Base-by-base conservation (phyloP, 176 grass and related monocot genomes). In the Thalia dealbata region DNA sequence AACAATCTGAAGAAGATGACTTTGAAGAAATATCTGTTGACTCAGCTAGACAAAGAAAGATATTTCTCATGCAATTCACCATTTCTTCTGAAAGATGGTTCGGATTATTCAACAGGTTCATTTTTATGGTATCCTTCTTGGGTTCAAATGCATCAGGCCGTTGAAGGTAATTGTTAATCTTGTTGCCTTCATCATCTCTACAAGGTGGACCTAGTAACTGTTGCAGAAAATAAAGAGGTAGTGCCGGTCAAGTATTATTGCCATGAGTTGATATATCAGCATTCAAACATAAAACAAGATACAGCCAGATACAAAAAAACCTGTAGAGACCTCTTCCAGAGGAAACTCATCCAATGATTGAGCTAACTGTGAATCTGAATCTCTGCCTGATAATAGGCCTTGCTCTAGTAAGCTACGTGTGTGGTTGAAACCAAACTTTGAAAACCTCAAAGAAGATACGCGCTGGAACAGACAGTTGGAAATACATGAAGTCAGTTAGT, bases 21-120 rank as follows among this genome's bases (percentile, higher is more conserved):
- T 86, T 88, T 46, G 75, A 74, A 10, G 75, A 76, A 65, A 60
- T 74, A 71, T 91, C 92, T 27, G 85, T 84, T 65, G 95, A 93
- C 81, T 99, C 87, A 79, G 95, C 93, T 32, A 99, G 73, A 77
- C 79, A 87, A 4, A 99, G 82, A 69, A 93, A 99, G 68, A 99
- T 99, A 76, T 93, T 93, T 84, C 87, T 99, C 95, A 93, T 99
- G 87, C 95, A 99, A 58, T 87, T 85, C 61, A 99, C 87, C 95
- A 99, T 99, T 76, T 99, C 90, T 85, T 99, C 85, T 23, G 95
- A 99, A 32, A 99, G 90, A 74, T 88, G 85, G 83, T 93, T 99
- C 78, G 90, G 82, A 35, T 75, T 72, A 22, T 78, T 67, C 87
- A 83, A 99, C 28, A 93, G 76, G 61, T 91, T 91, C 50, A 18